Conservation (phyloP, 805 yeast species). For the Diddensiella santjacobensis region DNA sequence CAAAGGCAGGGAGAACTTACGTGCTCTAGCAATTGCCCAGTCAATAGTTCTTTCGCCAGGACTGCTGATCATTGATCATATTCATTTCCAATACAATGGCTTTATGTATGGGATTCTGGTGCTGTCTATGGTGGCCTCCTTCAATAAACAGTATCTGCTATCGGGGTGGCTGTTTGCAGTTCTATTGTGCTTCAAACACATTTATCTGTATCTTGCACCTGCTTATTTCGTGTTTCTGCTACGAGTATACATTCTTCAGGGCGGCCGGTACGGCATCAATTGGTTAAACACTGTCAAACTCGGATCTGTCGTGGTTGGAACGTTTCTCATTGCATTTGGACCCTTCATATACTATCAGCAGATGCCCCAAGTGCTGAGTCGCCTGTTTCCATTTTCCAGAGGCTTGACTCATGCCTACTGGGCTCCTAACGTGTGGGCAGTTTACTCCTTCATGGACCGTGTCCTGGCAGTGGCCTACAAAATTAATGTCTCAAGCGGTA, state of each 20-base stretch:
- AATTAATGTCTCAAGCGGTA: conserved; percentile 42
- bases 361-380: conserved; percentile 56
- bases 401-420: conserved; percentile 97
- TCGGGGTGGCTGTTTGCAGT: conserved; percentile 64
- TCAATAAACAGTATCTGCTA: conserved; percentile 49
- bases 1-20: conserved; percentile 29
- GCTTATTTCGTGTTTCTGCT: conserved; percentile 80
- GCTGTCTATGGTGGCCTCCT: conserved; percentile 68
- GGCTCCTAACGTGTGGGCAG: conserved; percentile 98
- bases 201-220: conserved; percentile 88
- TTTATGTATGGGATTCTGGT: conserved; percentile 83
- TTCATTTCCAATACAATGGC: conserved; percentile 96
- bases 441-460: conserved; percentile 81
- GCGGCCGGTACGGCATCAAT: conserved; percentile 35
- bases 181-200: conserved; percentile 89
- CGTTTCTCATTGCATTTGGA: conserved; percentile 65
- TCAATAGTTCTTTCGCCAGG: conserved; percentile 88
- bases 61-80: conserved; percentile 83
- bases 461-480: conserved; percentile 39
- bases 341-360: conserved; percentile 68
- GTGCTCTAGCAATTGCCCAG: conserved; percentile 72
- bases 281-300: conserved; percentile 61
- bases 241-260: conserved; percentile 60
- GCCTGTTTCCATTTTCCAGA: conserved; percentile 90
- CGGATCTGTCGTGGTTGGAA: conserved; percentile 56